These are phyloP conservation scores for Psidium friedrichsthalianum DNA, from an alignment of 345 rosid genomes.

Conservation along the genomic window DNA sequence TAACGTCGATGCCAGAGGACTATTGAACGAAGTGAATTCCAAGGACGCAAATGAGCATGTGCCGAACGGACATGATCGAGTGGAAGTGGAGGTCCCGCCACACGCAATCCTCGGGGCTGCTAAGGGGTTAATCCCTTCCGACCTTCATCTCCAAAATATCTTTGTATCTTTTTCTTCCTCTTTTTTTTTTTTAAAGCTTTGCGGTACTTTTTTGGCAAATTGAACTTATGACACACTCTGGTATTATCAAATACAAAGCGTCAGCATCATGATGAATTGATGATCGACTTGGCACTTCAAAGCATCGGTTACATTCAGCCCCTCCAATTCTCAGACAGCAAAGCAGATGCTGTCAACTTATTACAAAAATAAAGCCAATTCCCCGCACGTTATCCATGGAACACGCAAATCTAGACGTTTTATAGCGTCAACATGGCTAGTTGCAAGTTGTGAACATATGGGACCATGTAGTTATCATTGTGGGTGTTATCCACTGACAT, in stretches of 20 bases:
- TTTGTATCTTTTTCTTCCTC: no score
- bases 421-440: not conserved
- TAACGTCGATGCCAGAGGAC: slow-evolving; percentile 64
- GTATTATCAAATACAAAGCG: not conserved
- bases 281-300: not conserved
- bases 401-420: not conserved
- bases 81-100: slow-evolving; percentile 18
- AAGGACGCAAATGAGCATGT: slow-evolving; percentile 40
- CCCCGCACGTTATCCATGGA: not conserved
- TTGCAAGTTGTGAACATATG: not conserved
- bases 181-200: no score
- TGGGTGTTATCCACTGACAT: not conserved
- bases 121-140: no score
- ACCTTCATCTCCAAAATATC: no score
- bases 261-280: not conserved
- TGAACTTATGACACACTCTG: no score
- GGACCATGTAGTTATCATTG: not conserved
- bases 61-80: slow-evolving; percentile 41
- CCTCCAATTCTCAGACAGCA: not conserved
- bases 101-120: no score
- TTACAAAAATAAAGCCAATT: not conserved
- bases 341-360: not conserved
- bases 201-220: no score
- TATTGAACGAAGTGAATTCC: slow-evolving; percentile 71
- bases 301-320: not conserved